These are phyloP conservation scores for Nannochloris sp. DNA, from an alignment of 139 green algal species.

Conservation along the genomic window DNA sequence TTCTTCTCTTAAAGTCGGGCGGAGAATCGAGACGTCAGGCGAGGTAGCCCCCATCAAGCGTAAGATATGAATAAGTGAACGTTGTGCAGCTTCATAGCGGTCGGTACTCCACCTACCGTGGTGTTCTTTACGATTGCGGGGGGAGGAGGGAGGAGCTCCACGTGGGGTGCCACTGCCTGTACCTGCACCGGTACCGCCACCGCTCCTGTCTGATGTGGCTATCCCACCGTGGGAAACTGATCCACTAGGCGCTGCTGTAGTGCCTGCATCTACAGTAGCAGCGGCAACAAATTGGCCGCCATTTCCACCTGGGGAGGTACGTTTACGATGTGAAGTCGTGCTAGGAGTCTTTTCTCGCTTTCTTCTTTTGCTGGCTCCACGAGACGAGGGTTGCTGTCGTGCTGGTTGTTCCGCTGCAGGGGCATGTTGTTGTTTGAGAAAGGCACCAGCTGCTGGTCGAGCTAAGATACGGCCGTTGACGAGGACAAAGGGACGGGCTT, in stretches of 20 bases:
- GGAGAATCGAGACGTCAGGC: conserved; percentile 33
- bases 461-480: not conserved
- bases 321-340: too few relatives aligned
- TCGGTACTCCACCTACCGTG: conserved; percentile 23
- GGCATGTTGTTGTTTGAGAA: too few relatives aligned
- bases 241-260: too few relatives aligned
- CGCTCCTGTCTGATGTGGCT: not conserved
- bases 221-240: too few relatives aligned
- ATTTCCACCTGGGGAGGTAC: too few relatives aligned
- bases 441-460: not conserved
- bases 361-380: too few relatives aligned
- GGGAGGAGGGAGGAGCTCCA: not conserved
- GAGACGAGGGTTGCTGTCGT: too few relatives aligned
- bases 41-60: conserved; percentile 6
- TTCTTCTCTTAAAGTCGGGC: conserved; percentile 42
- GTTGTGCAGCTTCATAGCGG: conserved; percentile 38
- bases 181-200: not conserved
- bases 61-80: conserved; percentile 41
- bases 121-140: not conserved
- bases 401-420: too few relatives aligned
- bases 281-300: too few relatives aligned
- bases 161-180: not conserved
- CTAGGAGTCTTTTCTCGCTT: too few relatives aligned
- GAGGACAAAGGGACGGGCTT: not conserved
- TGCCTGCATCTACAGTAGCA: too few relatives aligned